Evolutionary conservation across 805 yeast species (phyloP), one percentile per base, ranked within the genome.

Genomic region (Candida khao-thaluensis): DNA sequence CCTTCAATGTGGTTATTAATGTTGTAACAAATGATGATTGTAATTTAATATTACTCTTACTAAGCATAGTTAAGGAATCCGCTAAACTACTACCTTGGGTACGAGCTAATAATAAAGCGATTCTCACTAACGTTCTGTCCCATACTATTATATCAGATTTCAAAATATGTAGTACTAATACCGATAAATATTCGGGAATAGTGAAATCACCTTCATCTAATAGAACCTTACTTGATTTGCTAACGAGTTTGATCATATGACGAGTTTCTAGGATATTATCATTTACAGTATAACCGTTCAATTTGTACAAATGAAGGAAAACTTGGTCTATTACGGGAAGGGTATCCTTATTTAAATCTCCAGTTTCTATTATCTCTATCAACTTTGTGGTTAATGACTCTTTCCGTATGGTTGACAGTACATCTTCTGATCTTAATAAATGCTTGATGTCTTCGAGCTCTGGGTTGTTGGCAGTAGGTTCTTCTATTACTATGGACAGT

Each of bases 131-230:
- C 3, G 56, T 38, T 12, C 41, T 40, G 1, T 56, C 37, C 2
- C 64, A 51, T 4, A 56, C 16, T 2, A 27, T 32, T 8, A 40
- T 16, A 4, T 42, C 26, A 7, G 48, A 35, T 31, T 45, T 40
- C 16, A 57, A 38, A 18, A 59, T 45, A 15, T 45, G 35, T 22
- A 44, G 50, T 2, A 62, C 55, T 23, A 64, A 30, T 2, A 53
- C 31, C 1, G 60, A 51, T 43, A 65, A 43, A 47, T 48, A 66
- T 37, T 52, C 53, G 2, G 72, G 70, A 9, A 58, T 50, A 45
- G 30, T 55, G 7, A 30, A 23, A 2, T 25, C 32, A 5, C 30
- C 36, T 25, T 8, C 3, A 12, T 12, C 22, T 11, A 31, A 11
- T 8, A 38, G n/a, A 5, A 31, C 16, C 40, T 47, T 4, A 41